Evolutionary conservation across 139 green algal genomes (phyloP).

Genomic region (Chlamydomonas incerta): DNA sequence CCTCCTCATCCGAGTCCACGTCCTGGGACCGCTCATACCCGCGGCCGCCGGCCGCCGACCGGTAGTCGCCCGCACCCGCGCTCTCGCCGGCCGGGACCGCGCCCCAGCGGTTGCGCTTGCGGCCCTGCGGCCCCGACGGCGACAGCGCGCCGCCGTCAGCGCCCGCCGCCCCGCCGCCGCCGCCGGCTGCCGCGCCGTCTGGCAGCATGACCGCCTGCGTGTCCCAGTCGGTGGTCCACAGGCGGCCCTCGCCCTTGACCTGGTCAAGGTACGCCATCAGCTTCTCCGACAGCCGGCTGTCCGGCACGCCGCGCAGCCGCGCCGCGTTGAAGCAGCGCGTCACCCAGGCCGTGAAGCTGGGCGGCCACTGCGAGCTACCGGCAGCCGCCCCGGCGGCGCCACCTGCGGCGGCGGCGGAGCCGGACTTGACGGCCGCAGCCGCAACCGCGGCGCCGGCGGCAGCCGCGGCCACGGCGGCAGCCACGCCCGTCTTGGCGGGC

Average conservation of each 20-base stretch:
- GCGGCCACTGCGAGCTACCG: neutral
- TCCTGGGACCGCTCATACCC: conserved; percentile 6
- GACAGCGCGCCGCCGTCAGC: neutral
- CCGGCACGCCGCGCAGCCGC: conserved; percentile 9
- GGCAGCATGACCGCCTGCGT: conserved; percentile 29
- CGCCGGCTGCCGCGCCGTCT: neutral
- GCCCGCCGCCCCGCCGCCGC: neutral
- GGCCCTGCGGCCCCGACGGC: neutral
- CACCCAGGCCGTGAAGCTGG: conserved; percentile 46
- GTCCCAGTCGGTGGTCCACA: conserved; percentile 58
- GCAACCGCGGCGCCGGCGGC: neutral
- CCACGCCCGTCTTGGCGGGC: neutral
- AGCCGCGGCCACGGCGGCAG: neutral
- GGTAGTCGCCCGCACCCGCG: neutral
- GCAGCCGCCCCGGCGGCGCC: neutral
- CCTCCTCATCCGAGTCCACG: conserved; percentile 8
- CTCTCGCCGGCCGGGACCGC: neutral
- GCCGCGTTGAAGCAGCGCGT: conserved; percentile 59
- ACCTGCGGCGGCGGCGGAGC: neutral
- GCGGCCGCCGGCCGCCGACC: neutral
- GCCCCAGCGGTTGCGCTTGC: conserved; percentile 48
- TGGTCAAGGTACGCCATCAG: conserved; percentile 52
- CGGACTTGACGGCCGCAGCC: neutral
- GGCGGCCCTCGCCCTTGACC: conserved; percentile 46
- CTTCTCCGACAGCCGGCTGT: conserved; percentile 28